Percentiles rank a stretch among this genome's conserved stretches.
Evolutionary conservation across 2,329 filamentous ascomycete species (phyloP).

Genomic region (Pleurostoma richardsiae): DNA sequence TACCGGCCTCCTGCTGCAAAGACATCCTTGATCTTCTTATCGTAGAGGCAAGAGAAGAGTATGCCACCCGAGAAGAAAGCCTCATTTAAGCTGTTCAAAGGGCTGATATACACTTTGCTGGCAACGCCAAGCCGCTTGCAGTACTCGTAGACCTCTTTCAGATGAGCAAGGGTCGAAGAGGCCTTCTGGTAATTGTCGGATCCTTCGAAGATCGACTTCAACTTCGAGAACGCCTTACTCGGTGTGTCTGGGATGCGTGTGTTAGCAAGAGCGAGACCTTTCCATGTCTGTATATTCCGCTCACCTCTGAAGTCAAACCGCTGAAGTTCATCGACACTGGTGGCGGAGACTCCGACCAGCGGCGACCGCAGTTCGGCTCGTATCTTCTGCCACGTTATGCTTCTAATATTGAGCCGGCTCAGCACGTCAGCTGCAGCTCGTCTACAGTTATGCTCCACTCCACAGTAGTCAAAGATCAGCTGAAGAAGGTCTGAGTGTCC

Average conservation of each 20-base stretch:
- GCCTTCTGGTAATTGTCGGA: conserved; percentile 68
- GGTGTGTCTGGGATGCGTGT: conserved; percentile 37
- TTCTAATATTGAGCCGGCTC: conserved; percentile 79
- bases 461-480: conserved; percentile 84
- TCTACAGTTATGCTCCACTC: conserved; percentile 65
- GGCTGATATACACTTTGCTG: conserved; percentile 77
- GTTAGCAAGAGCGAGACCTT: not conserved
- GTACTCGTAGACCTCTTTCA: conserved; percentile 74
- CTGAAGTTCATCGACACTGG: conserved; percentile 83
- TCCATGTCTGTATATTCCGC: conserved; percentile 9
- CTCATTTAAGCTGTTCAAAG: conserved; percentile 84
- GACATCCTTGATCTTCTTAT: conserved; percentile 76
- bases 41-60: conserved; percentile 86
- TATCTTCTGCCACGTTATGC: conserved; percentile 78
- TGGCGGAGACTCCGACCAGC: conserved; percentile 75
- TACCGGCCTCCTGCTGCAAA: conserved; percentile 94
- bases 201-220: conserved; percentile 57
- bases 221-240: conserved; percentile 50
- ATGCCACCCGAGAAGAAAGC: conserved; percentile 83
- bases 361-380: conserved; percentile 77
- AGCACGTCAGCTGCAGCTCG: conserved; percentile 74
- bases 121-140: conserved; percentile 69
- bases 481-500: conserved; percentile 85
- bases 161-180: conserved; percentile 70
- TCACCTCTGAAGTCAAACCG: conserved; percentile 84